These are phyloP conservation scores for Pseudogymnoascus sp. DNA, from an alignment of 2,329 filamentous ascomycete genomes.

Conservation along the genomic window DNA sequence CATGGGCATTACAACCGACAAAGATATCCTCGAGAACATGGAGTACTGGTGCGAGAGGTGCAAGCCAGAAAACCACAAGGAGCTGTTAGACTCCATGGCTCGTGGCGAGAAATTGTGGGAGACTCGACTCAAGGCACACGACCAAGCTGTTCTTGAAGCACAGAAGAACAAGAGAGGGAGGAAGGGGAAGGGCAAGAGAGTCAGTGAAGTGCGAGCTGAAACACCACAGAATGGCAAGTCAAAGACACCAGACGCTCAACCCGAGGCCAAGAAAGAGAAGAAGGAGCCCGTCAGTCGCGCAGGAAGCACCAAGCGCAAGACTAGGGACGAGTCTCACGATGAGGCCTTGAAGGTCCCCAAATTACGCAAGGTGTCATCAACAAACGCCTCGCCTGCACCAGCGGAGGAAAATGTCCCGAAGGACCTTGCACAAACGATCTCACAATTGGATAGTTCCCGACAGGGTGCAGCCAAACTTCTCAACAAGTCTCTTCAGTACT, in stretches of 20 bases:
- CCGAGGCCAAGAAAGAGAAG: slow-evolving; percentile 34
- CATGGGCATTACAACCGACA: slow-evolving; percentile 74
- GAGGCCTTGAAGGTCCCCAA: slow-evolving; percentile 32
- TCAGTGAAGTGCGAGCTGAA: slow-evolving; percentile 49
- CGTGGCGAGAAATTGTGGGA: slow-evolving; percentile 86
- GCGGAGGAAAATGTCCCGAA: slow-evolving; percentile 35
- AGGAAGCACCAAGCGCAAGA: slow-evolving; percentile 48
- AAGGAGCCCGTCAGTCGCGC: slow-evolving; percentile 36
- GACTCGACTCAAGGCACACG: slow-evolving; percentile 54
- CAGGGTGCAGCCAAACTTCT: slow-evolving; percentile 64
- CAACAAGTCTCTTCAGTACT: slow-evolving; percentile 59
- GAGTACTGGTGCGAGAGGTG: slow-evolving; percentile 93
- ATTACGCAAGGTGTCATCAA: slow-evolving; percentile 49
- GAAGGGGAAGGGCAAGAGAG: slow-evolving; percentile 53
- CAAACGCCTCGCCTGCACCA: slow-evolving; percentile 30
- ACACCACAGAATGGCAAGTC: slow-evolving; percentile 28
- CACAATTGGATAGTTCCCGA: slow-evolving; percentile 55
- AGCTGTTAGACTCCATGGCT: slow-evolving; percentile 69
- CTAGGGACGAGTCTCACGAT: slow-evolving; percentile 49
- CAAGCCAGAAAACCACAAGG: slow-evolving; percentile 73
- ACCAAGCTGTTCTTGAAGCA: slow-evolving; percentile 53
- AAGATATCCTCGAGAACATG: slow-evolving; percentile 37
- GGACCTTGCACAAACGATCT: slow-evolving; percentile 45
- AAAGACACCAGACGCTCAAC: slow-evolving; percentile 18
- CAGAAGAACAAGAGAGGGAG: slow-evolving; percentile 55